These are phyloP conservation scores for Diplogelasinospora grovesii DNA, from an alignment of 495 filamentous ascomycete species.

Conservation along the genomic window DNA sequence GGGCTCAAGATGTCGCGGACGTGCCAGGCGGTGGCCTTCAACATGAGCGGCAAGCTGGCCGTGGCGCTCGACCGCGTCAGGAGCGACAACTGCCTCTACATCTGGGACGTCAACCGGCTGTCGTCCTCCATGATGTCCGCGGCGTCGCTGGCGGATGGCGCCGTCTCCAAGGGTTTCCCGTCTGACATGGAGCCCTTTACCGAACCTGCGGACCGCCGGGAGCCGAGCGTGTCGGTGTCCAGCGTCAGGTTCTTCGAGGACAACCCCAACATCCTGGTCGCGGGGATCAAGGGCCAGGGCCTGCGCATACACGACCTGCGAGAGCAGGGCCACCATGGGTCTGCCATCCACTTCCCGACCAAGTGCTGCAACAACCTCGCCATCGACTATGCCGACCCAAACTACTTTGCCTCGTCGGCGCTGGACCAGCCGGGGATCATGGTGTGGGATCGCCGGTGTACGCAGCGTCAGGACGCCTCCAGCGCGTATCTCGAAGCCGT, in stretches of 20 bases:
- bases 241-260: slow-evolving; percentile 88
- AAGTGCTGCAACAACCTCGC: slow-evolving; percentile 84
- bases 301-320: slow-evolving; percentile 85
- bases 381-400: slow-evolving; percentile 83
- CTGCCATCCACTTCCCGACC: slow-evolving; percentile 58
- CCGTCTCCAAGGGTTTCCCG: too few relatives aligned
- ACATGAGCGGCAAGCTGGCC: slow-evolving; percentile 67
- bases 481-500: slow-evolving; percentile 40
- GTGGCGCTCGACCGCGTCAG: slow-evolving; percentile 85
- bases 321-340: slow-evolving; percentile 32
- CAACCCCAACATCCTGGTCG: slow-evolving; percentile 74
- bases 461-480: slow-evolving; percentile 40
- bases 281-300: slow-evolving; percentile 77
- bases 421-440: slow-evolving; percentile 63
- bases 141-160: too few relatives aligned
- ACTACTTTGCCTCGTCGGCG: slow-evolving; percentile 89
- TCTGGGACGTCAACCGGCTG: slow-evolving; percentile 81
- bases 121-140: slow-evolving; percentile 38
- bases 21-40: slow-evolving; percentile 91
- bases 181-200: slow-evolving; percentile 29
- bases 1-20: slow-evolving; percentile 78
- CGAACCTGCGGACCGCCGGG: slow-evolving; percentile 65
- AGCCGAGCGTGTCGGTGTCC: slow-evolving; percentile 78
- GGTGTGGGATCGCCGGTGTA: slow-evolving; percentile 82
- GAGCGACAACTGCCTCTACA: slow-evolving; percentile 86